Evolutionary conservation across 2,329 filamentous ascomycete species (phyloP).

Genomic region (Penicillium sp.): DNA sequence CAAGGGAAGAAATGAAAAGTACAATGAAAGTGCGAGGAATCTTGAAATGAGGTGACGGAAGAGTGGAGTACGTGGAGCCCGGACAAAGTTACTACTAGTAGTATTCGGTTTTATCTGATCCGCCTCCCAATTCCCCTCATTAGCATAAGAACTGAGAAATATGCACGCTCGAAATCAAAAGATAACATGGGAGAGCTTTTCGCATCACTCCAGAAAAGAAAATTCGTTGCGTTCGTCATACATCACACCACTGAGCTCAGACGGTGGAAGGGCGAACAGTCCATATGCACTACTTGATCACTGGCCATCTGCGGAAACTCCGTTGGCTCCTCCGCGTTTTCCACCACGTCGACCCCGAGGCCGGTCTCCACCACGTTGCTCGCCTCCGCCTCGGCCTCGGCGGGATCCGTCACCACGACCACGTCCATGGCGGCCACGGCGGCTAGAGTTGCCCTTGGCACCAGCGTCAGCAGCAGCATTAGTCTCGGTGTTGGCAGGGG

Average conservation of each 20-base stretch:
- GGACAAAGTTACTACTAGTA: background rate
- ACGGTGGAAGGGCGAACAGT: conserved; percentile 2
- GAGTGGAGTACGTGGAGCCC: background rate
- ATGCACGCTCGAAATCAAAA: conserved; percentile 41
- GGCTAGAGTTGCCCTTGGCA: conserved; percentile 38
- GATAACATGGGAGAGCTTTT: conserved; percentile 32
- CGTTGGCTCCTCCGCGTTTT: conserved; percentile 30
- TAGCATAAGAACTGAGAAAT: conserved; percentile 27
- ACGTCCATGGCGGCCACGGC: conserved; percentile 31
- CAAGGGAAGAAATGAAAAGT: background rate
- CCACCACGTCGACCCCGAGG: conserved; percentile 20
- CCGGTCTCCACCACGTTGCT: conserved; percentile 28
- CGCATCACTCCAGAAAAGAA: conserved; percentile 21
- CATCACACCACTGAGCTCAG: conserved; percentile 28
- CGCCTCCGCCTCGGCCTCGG: conserved; percentile 37
- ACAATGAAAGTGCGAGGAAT: background rate
- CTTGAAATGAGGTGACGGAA: background rate
- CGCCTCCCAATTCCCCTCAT: conserved; percentile 5
- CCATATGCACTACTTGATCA: background rate
- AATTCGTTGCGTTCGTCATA: conserved; percentile 40
- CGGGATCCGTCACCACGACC: conserved; percentile 4
- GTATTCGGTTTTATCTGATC: conserved; percentile 4
- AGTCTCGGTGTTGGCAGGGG: conserved; percentile 61
- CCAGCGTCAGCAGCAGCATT: conserved; percentile 58
- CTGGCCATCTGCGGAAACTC: conserved; percentile 17